Evolutionary conservation across 208 protist species (phyloP).

Genomic region (Crithidia fasciculata): DNA sequence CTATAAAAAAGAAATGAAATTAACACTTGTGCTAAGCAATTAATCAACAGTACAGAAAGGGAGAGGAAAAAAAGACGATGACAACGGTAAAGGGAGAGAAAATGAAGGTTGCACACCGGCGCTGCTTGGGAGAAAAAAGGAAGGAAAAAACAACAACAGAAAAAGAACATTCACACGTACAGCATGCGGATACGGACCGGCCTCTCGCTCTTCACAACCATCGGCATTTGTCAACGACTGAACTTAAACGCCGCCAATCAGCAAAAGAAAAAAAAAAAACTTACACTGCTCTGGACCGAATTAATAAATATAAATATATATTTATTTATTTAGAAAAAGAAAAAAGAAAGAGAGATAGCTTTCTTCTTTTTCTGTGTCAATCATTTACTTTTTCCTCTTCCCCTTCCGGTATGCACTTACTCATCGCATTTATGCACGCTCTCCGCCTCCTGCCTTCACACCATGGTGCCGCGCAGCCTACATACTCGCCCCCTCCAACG

Average conservation of each 20-base stretch:
- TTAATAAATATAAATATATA: no score
- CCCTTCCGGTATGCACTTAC: no score
- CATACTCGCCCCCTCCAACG: conserved; percentile 17
- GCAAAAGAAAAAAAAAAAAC: conserved; percentile 21
- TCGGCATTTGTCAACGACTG: neutral
- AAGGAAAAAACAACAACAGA: no score
- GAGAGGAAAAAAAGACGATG: neutral
- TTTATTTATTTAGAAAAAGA: neutral
- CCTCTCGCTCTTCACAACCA: neutral
- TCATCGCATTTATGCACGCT: no score
- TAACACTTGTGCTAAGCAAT: no score
- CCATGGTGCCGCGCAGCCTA: neutral
- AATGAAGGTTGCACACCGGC: neutral
- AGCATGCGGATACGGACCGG: neutral
- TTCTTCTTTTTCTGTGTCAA: neutral
- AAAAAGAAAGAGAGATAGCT: neutral
- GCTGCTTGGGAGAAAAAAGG: no score
- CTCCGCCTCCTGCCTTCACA: no score
- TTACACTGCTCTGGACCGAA: conserved; percentile 1
- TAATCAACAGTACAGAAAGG: neutral
- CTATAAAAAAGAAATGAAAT: neutral
- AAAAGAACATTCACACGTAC: no score
- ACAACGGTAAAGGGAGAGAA: conserved; percentile 1
- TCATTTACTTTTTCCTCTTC: neutral
- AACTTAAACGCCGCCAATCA: neutral